phyloP scores from a whole-genome alignment of 345 rosid species.

The Cardamine chenopodiifolia region DNA sequence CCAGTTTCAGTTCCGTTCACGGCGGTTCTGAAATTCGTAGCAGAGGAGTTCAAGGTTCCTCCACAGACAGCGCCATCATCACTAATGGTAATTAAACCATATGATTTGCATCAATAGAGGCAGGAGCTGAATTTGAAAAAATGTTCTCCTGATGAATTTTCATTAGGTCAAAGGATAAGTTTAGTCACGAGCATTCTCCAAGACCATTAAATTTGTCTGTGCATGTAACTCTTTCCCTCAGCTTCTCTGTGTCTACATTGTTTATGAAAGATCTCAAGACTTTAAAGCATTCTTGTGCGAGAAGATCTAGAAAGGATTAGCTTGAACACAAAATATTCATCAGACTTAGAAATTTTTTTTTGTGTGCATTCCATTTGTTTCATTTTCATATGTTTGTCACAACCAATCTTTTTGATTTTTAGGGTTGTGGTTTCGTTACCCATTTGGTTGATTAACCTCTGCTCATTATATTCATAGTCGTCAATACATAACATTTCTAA shows the following conservation, averaged over 20 bases:
- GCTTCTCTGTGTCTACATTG: constrained; percentile 1
- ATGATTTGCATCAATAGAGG: not conserved
- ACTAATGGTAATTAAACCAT: constrained; percentile 66
- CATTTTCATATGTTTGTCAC: not conserved
- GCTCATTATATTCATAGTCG: not conserved
- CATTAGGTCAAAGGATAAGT: not conserved
- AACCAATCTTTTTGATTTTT: not conserved
- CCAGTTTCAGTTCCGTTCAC: constrained; percentile 95
- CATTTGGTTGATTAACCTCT: not conserved
- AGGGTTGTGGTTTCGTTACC: not conserved
- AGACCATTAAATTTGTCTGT: not conserved
- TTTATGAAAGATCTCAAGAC: not conserved
- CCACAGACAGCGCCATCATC: constrained; percentile 98
- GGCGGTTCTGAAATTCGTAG: constrained; percentile 90
- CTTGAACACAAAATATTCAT: not conserved
- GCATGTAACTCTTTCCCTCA: not conserved
- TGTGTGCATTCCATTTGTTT: not conserved
- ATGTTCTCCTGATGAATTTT: not conserved
- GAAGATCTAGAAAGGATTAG: constrained; percentile 3
- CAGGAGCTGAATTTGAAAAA: not conserved
- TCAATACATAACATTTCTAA: not conserved
- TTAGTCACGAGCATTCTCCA: not conserved
- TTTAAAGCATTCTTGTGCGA: not conserved
- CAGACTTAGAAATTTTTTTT: not conserved
- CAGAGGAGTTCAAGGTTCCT: constrained; percentile 98